These are phyloP conservation scores for Paramecium caudatum DNA, from an alignment of 73 alveolate species.

Conservation along the genomic window DNA sequence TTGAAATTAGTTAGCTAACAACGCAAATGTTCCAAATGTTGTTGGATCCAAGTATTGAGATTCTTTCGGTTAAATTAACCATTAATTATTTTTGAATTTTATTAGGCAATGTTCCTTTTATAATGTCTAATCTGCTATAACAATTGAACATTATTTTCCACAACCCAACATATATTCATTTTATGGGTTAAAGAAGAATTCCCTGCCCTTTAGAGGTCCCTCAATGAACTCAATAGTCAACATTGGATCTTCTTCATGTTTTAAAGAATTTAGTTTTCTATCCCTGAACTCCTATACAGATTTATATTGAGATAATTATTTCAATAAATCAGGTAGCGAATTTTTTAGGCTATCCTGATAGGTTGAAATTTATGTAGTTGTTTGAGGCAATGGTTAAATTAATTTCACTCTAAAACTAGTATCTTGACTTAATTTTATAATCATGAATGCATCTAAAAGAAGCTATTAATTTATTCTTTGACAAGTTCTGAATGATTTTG, in stretches of 20 bases:
- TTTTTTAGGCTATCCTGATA: constrained; percentile 7
- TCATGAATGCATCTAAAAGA: constrained; percentile 20
- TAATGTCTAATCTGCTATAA: constrained; percentile 39
- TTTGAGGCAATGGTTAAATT: constrained; percentile 53
- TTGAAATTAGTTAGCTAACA: constrained; percentile 9
- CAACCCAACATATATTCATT: constrained; percentile 62
- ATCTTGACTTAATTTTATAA: background rate
- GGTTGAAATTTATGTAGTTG: background rate
- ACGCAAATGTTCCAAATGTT: constrained; percentile 6
- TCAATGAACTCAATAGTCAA: constrained; percentile 26
- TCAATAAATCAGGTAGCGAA: background rate
- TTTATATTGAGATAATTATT: constrained; percentile 3
- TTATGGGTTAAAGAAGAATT: background rate
- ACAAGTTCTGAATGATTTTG: constrained; percentile 30
- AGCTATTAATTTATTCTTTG: constrained; percentile 1
- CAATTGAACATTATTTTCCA: constrained; percentile 25
- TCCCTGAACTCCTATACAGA: constrained; percentile 16
- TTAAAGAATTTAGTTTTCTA: background rate
- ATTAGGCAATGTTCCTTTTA: constrained; percentile 58
- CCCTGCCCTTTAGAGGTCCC: constrained; percentile 45
- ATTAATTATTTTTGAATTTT: background rate
- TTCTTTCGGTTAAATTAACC: constrained; percentile 13
- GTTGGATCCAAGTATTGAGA: constrained; percentile 59
- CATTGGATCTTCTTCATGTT: background rate
- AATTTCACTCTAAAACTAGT: constrained; percentile 20